phyloP scores from a whole-genome alignment of 139 green algal species.

The Chlorella sp. region DNA sequence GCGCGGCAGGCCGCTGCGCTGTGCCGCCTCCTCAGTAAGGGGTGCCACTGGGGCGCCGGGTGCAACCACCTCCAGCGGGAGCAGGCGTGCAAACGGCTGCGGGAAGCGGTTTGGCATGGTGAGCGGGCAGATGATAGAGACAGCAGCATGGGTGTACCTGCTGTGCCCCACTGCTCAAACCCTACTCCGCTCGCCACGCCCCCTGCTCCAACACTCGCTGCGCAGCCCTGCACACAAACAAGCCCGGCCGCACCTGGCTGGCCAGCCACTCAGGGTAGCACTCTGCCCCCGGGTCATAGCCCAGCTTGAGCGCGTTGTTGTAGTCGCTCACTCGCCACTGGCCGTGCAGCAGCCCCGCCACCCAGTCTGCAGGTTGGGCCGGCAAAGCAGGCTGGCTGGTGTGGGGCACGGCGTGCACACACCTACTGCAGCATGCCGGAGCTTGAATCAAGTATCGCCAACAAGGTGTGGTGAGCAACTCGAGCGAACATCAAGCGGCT shows the following conservation, averaged over 20 bases:
- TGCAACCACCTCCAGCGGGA: constrained; percentile 71
- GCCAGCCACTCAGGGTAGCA: constrained; percentile 84
- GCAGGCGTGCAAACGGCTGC: constrained; percentile 57
- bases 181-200: background rate
- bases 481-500: no score
- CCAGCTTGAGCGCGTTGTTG: constrained; percentile 97
- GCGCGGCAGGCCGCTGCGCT: constrained; percentile 49
- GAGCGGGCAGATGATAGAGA: no score
- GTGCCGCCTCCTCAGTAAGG: constrained; percentile 50
- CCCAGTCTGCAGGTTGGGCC: constrained; percentile 55
- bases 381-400: no score
- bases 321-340: constrained; percentile 74
- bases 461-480: no score
- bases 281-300: constrained; percentile 78
- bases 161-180: no score
- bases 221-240: background rate
- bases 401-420: no score
- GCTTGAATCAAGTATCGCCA: no score
- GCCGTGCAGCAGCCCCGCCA: constrained; percentile 77
- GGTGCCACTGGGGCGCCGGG: constrained; percentile 69
- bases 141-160: no score
- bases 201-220: background rate
- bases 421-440: no score
- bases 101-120: background rate
- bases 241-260: constrained; percentile 45